Conservation (phyloP, 1,139 yeast genomes). For the Candida sp. region DNA sequence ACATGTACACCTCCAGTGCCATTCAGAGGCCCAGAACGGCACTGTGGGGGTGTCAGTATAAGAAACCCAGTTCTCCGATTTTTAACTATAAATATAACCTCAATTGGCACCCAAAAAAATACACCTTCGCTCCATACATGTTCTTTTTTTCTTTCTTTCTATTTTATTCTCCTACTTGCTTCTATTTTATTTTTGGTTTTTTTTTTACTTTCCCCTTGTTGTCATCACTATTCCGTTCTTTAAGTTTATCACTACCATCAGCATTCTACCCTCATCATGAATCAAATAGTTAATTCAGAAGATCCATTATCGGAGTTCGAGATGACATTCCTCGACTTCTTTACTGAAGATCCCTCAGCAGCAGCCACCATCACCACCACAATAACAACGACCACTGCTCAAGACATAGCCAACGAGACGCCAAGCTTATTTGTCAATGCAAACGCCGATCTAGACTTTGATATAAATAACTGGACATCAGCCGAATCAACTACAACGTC, state of each 20-base stretch:
- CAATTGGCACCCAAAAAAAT: conserved; percentile 2
- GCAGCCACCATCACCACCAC: not conserved
- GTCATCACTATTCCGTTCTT: not conserved
- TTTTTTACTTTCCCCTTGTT: not conserved
- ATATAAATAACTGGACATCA: not conserved
- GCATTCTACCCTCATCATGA: not conserved
- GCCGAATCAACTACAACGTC: not conserved
- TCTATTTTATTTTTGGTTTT: not conserved
- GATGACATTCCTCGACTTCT: not conserved
- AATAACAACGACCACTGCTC: not conserved
- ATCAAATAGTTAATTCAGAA: conserved; percentile 3
- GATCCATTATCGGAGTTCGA: conserved; percentile 4
- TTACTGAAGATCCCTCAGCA: not conserved
- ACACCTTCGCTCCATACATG: not conserved
- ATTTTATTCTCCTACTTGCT: not conserved
- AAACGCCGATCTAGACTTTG: not conserved
- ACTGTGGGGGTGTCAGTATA: too few relatives aligned
- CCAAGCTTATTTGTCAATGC: conserved; percentile 4
- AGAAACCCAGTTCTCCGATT: not conserved
- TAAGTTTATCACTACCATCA: not conserved
- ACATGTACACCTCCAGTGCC: not conserved
- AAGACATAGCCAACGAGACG: not conserved
- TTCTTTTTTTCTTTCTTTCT: not conserved
- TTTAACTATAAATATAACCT: conserved; percentile 1
- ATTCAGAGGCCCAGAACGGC: not conserved